Evolutionary conservation across 1,284 basidiomycete species (phyloP), one percentile per base, ranked within the genome.

Genomic region (Leccinum subspadiceum): DNA sequence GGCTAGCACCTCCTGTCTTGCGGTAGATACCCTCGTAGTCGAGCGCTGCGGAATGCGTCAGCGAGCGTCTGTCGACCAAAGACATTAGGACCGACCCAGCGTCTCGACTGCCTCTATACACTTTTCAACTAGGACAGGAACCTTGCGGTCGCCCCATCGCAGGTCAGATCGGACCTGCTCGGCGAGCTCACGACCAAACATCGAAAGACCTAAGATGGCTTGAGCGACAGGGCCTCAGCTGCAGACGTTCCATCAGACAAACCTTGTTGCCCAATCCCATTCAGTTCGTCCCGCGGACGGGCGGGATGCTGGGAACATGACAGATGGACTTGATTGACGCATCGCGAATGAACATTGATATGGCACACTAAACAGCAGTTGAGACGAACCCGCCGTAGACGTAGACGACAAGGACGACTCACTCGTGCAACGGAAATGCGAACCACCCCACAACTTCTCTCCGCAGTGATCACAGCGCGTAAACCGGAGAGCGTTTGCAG

Each of bases 401-500:
- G 8, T 24, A 35, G 20, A 60, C 5, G 37, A 35, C 39, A 31
- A 39, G 24, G 44, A 41, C 54, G 31, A 60, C 53, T 73, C 68
- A 94, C 94, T 81, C 62, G 87, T 84, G 73, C 96, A 99, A 35
- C 93, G 88, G 60, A 94, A 82, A 73, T 95, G 93, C 41, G 96
- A 88, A 5, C 96, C 96, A 5, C 96, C 96, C 95, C 96, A 99
- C 89, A 99, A 89, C 80, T 98, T 99, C 71, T 98, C 97, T 44
- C 90, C 89, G 73, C 96, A 99, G 60, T 96, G 89, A 70, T 98
- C 95, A 73, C 96, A 99, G 51, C 93, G 83, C 15, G 93, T 89
- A 59, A 97, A 92, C 35, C 95, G 85, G 62, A 99, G 79, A 22
- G 95, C 86, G 70, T 89, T 96, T 69, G 94, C 81, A 63, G 92